Conservation (phyloP, 176 grass and related monocot genomes). For the Juncus effusus region DNA sequence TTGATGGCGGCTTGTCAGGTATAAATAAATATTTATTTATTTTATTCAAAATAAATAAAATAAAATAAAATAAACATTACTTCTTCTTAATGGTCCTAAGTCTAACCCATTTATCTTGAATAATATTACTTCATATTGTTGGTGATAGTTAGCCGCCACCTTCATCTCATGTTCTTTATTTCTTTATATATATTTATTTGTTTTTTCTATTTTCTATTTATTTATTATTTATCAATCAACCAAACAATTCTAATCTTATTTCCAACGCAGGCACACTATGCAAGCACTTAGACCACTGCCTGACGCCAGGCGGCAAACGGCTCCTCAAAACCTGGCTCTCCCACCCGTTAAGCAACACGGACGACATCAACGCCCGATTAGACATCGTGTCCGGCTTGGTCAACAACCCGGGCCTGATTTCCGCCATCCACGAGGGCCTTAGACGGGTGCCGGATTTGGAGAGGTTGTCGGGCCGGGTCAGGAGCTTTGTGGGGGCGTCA, state of each 20-base stretch:
- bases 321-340: constrained; percentile 89
- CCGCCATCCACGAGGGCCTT: constrained; percentile 46
- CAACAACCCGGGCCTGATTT: constrained; percentile 54
- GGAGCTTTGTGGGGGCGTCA: constrained; percentile 65
- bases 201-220: too few species aligned
- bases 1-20: constrained; percentile 78
- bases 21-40: not conserved
- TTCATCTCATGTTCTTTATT: too few species aligned
- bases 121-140: too few species aligned
- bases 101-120: too few species aligned
- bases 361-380: constrained; percentile 67
- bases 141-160: too few species aligned
- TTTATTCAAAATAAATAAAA: too few species aligned
- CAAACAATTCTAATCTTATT: not conserved
- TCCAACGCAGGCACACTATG: constrained; percentile 64
- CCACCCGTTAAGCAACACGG: constrained; percentile 69
- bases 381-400: constrained; percentile 75
- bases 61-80: too few species aligned
- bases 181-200: too few species aligned
- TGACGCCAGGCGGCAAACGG: constrained; percentile 80
- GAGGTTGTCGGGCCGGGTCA: constrained; percentile 73
- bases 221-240: too few species aligned
- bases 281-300: constrained; percentile 83
- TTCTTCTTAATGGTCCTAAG: too few species aligned
- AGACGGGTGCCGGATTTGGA: constrained; percentile 77